phyloP scores from a whole-genome alignment of 2,329 filamentous ascomycete species.

The Pseudonectria buxi region DNA sequence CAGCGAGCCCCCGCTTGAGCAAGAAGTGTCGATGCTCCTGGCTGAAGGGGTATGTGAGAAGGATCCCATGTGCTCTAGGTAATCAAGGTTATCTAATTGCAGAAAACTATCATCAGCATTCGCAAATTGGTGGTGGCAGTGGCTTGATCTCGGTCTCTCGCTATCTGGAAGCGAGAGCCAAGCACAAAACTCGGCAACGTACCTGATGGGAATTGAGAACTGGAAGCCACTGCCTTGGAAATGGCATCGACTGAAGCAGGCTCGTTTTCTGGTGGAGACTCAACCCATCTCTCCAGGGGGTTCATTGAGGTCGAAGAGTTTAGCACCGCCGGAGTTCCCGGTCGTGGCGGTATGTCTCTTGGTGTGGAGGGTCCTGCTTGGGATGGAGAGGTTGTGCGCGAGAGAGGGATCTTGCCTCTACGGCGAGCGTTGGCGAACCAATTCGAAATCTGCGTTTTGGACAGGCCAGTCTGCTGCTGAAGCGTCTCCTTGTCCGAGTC shows the following conservation, averaged over 20 bases:
- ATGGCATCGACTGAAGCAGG: slow-evolving; percentile 25
- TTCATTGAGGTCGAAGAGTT: slow-evolving; percentile 16
- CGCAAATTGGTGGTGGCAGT: no score
- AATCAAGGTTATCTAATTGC: slow-evolving; percentile 38
- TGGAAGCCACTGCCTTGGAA: slow-evolving; percentile 20
- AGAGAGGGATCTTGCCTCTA: slow-evolving; percentile 56
- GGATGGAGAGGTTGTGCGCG: slow-evolving; percentile 9
- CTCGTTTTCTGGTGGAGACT: slow-evolving; percentile 27
- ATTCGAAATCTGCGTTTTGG: slow-evolving; percentile 72
- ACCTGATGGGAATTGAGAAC: slow-evolving; percentile 10
- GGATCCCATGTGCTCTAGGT: slow-evolving; percentile 17
- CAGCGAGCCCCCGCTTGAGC: slow-evolving; percentile 1
- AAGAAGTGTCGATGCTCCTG: background rate
- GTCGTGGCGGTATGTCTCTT: slow-evolving; percentile 50
- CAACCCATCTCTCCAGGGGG: slow-evolving; percentile 25
- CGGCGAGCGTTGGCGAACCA: slow-evolving; percentile 84
- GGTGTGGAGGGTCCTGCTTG: slow-evolving; percentile 17
- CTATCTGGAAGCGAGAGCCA: background rate
- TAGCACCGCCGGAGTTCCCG: slow-evolving; percentile 29
- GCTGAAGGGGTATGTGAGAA: background rate
- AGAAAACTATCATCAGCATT: slow-evolving; percentile 33
- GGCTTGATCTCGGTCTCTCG: no score
- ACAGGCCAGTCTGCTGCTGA: slow-evolving; percentile 67
- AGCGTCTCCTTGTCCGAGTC: slow-evolving; percentile 74
- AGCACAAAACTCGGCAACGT: slow-evolving; percentile 26